Evolutionary conservation across 2,329 filamentous ascomycete genomes (phyloP).

Genomic region (Paecilomyces dactylethromorphus): DNA sequence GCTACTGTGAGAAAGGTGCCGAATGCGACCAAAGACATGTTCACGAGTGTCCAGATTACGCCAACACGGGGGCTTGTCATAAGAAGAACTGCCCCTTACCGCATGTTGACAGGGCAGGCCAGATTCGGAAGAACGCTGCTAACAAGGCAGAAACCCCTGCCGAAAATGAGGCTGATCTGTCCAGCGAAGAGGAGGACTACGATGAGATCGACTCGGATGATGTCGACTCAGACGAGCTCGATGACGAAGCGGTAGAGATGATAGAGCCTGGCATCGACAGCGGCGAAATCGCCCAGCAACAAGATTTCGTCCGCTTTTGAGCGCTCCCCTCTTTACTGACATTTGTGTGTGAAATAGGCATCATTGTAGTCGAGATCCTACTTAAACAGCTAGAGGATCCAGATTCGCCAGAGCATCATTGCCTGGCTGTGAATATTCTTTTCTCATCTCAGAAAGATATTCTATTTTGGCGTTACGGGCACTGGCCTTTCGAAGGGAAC

Average conservation of each 20-base stretch:
- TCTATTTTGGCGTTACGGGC: not conserved
- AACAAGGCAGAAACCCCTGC: constrained; percentile 27
- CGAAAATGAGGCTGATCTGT: constrained; percentile 60
- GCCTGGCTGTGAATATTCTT: not conserved
- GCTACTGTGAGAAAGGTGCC: constrained; percentile 80
- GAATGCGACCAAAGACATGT: constrained; percentile 77
- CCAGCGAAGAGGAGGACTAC: constrained; percentile 68
- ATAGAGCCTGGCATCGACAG: constrained; percentile 29
- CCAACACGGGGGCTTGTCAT: constrained; percentile 80
- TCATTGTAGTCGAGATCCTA: not conserved
- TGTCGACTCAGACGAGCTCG: constrained; percentile 56
- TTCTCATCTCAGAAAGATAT: not conserved
- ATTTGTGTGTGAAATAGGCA: not conserved
- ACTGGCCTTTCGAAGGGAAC: not conserved
- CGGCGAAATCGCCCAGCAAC: constrained; percentile 46
- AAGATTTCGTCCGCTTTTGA: constrained; percentile 48
- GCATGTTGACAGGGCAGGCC: constrained; percentile 82
- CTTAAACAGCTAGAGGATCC: not conserved
- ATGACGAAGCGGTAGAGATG: constrained; percentile 36
- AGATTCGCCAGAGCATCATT: not conserved
- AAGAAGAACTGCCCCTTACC: constrained; percentile 74
- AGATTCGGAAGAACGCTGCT: constrained; percentile 56
- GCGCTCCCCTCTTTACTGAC: constrained; percentile 1
- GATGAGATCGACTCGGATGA: constrained; percentile 62
- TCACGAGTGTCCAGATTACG: constrained; percentile 90